Conservation (phyloP, 2,329 filamentous ascomycete species). For the Myrmaecium sp. region DNA sequence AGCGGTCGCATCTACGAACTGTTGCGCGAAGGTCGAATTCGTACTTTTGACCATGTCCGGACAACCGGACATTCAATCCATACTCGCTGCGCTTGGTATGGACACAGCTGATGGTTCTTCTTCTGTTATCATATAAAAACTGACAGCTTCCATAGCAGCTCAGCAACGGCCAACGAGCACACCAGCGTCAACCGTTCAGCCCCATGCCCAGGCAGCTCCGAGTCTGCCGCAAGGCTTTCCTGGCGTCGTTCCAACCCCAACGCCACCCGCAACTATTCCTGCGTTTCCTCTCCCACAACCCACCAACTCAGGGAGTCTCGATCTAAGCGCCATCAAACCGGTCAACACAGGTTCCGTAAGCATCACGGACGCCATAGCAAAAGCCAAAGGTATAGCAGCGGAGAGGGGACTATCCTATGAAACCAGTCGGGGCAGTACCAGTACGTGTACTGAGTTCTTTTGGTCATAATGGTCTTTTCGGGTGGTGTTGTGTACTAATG, state of each 20-base stretch:
- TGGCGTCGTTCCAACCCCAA: conserved; percentile 20
- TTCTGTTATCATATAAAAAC: conserved; percentile 1
- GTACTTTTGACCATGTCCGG: conserved; percentile 20
- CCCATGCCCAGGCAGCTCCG: conserved; percentile 20
- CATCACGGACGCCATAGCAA: conserved; percentile 69
- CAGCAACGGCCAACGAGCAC: conserved; percentile 32
- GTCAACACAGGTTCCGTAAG: conserved; percentile 67
- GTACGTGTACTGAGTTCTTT: conserved; percentile 29
- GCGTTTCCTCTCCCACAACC: conserved; percentile 46
- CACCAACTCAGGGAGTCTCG: conserved; percentile 57
- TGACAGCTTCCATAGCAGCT: conserved; percentile 17
- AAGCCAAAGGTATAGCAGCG: conserved; percentile 65
- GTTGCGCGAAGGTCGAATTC: too few relatives aligned
- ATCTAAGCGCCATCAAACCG: conserved; percentile 65
- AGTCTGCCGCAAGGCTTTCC: conserved; percentile 26
- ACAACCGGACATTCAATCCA: conserved; percentile 20
- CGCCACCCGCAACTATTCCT: conserved; percentile 20
- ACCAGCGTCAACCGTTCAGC: conserved; percentile 28
- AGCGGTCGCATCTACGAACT: too few relatives aligned
- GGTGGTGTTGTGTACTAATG: conserved; percentile 2
- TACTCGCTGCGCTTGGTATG: conserved; percentile 22
- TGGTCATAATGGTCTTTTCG: conserved; percentile 14
- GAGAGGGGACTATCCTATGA: conserved; percentile 51
- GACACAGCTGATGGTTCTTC: neutral
- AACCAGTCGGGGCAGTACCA: conserved; percentile 21